Base-by-base conservation (phyloP, 495 filamentous ascomycete species). In the Ramalina peruviana region DNA sequence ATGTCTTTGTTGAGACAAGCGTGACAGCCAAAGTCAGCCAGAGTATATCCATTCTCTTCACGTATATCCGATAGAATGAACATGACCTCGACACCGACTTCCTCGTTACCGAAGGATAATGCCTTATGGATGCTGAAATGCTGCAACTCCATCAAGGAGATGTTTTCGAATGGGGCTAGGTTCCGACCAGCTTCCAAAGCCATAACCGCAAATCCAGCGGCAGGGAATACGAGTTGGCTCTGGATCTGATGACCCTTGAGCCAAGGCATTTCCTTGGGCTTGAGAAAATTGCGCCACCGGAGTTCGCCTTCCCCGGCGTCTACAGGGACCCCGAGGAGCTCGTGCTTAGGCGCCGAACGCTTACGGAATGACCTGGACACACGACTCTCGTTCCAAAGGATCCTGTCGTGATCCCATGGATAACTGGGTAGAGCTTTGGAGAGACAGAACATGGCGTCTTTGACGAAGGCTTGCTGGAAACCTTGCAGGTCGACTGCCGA, bases 161-260 rank as follows among this genome's bases (percentile, higher is more conserved):
- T 55, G 1, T 46, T 44, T 4, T 41, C 42, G 21, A 27, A 41
- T 3, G 13, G 19, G 6, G 50, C 44, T 19, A 65, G 53, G 5
- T 5, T 36, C 30, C 16, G 55, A 19, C 63, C 39, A 3, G 74
- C 70, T 50, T 86, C 81, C 0, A 80, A 43, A 1, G 73, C 76
- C 64, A 77, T 77, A 3, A 70, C 63, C 25, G 79, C 54, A 49
- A 75, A 83, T 0, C 70, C 75, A 6, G 78, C 71, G 45, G 70
- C 75, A n/a, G 83, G 82, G 51, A 80, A 80, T 1, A 86, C 59
- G 1, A 61, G 52, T 47, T 72, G 62, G 0, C 60, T 56, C 27
- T 72, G 65, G 0, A 73, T 38, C n/a, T 58, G 43, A 36, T 75
- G 71, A 49, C 61, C 65, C 1, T 40, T 4, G 0, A 73, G 46